Percentiles rank a stretch among this genome's conserved stretches.
phyloP scores from a whole-genome alignment of 805 yeast genomes.

The Candida boidinii region DNA sequence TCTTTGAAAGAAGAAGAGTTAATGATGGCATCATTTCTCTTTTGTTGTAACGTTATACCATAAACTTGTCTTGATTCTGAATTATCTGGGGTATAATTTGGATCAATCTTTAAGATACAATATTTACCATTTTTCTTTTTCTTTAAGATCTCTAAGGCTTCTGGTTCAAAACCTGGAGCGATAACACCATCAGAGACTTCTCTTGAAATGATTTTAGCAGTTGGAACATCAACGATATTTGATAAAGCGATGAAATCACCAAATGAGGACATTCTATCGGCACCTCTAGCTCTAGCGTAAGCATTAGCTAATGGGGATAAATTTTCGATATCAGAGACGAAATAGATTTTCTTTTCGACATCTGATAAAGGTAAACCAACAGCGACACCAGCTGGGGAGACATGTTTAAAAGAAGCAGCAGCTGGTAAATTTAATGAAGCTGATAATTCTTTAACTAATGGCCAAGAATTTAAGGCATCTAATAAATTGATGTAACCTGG shows the following conservation, averaged over 20 bases:
- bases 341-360: conserved; percentile 88
- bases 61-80: conserved; percentile 91
- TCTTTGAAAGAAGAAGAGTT: conserved; percentile 86
- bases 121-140: conserved; percentile 97
- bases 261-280: conserved; percentile 98
- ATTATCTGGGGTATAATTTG: conserved; percentile 76
- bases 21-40: conserved; percentile 95
- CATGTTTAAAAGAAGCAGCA: conserved; percentile 98
- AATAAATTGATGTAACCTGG: conserved; percentile 96
- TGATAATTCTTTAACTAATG: conserved; percentile 91
- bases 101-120: conserved; percentile 94
- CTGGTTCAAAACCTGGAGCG: conserved; percentile 94
- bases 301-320: conserved; percentile 96
- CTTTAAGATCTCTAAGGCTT: conserved; percentile 80
- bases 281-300: conserved; percentile 99
- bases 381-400: conserved; percentile 98
- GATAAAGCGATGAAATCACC: conserved; percentile 98
- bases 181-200: conserved; percentile 98
- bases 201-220: conserved; percentile 93
- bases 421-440: conserved; percentile 95
- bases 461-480: conserved; percentile 98
- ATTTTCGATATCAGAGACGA: conserved; percentile 90
- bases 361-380: conserved; percentile 92
- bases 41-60: conserved; percentile 92
- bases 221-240: conserved; percentile 91